phyloP scores from a whole-genome alignment of 306 rosid genomes.

The Trifolium subterraneum region DNA sequence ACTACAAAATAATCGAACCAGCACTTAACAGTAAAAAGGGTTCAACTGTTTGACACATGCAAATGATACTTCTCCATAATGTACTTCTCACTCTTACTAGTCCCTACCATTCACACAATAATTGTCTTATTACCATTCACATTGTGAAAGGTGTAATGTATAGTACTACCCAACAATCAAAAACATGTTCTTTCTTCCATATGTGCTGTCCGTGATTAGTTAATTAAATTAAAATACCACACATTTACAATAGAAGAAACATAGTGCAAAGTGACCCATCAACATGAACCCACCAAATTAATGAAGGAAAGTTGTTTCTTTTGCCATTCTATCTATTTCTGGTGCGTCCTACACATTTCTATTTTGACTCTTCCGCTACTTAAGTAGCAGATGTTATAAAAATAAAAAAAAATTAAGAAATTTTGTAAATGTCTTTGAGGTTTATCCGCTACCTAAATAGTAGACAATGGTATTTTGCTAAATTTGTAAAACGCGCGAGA shows the following conservation, averaged over 20 bases:
- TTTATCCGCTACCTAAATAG: too few relatives aligned
- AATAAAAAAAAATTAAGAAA: too few relatives aligned
- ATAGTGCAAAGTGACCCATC: slow-evolving; percentile 19
- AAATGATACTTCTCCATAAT: not conserved
- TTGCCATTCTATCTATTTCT: too few relatives aligned
- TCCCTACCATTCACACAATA: slow-evolving; percentile 37
- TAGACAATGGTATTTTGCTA: too few relatives aligned
- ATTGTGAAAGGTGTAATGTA: not conserved
- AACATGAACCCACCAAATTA: slow-evolving; percentile 18
- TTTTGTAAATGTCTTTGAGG: too few relatives aligned
- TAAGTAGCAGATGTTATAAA: too few relatives aligned
- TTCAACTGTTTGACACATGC: not conserved
- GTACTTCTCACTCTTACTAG: not conserved
- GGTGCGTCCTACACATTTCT: not conserved
- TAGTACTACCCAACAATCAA: slow-evolving; percentile 25
- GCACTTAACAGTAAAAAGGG: not conserved
- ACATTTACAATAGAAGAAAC: not conserved
- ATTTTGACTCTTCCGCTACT: too few relatives aligned
- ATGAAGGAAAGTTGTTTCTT: too few relatives aligned
- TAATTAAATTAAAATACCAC: slow-evolving; percentile 25
- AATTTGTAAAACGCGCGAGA: too few relatives aligned
- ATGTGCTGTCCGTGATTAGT: slow-evolving; percentile 12
- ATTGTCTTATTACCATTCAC: slow-evolving; percentile 10
- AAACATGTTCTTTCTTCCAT: slow-evolving; percentile 28
- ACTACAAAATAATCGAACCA: too few relatives aligned